Evolutionary conservation across 225 moss, liverwort and hornwort genomes (phyloP).

Genomic region (Sphagnum tenellum): DNA sequence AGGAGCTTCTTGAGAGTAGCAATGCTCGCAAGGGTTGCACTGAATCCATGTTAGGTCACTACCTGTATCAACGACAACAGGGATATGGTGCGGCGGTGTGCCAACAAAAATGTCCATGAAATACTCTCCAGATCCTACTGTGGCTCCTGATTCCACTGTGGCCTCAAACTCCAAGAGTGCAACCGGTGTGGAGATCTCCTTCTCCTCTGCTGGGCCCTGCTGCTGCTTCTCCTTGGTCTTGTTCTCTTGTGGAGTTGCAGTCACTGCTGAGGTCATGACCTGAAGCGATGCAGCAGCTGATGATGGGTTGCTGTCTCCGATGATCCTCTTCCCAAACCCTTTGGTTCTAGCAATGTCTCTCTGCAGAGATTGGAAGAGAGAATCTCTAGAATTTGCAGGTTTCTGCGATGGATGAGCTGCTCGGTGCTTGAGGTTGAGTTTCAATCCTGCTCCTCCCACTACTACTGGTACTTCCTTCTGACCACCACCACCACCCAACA

Average conservation of each 20-base stretch:
- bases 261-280: not conserved
- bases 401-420: conserved; percentile 2
- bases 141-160: conserved; percentile 38
- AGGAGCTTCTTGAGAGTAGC: conserved; percentile 37
- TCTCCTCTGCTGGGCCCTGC: not conserved
- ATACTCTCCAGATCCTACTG: conserved; percentile 45
- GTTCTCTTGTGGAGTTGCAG: not conserved
- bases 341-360: conserved; percentile 5
- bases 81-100: conserved; percentile 32
- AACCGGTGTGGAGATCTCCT: not conserved
- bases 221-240: not conserved
- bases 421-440: conserved; percentile 4
- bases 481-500: too few species aligned
- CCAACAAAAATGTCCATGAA: conserved; percentile 49
- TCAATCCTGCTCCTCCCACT: not conserved
- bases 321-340: not conserved
- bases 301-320: not conserved
- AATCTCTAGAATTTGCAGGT: not conserved
- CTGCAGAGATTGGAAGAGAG: conserved; percentile 3
- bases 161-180: conserved; percentile 18
- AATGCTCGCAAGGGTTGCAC: conserved; percentile 36
- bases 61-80: conserved; percentile 48
- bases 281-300: not conserved
- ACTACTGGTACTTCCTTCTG: too few species aligned
- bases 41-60: conserved; percentile 59